These are phyloP conservation scores for Flaveria sonorensis DNA, from an alignment of 129 eudicot genomes.

Conservation along the genomic window DNA sequence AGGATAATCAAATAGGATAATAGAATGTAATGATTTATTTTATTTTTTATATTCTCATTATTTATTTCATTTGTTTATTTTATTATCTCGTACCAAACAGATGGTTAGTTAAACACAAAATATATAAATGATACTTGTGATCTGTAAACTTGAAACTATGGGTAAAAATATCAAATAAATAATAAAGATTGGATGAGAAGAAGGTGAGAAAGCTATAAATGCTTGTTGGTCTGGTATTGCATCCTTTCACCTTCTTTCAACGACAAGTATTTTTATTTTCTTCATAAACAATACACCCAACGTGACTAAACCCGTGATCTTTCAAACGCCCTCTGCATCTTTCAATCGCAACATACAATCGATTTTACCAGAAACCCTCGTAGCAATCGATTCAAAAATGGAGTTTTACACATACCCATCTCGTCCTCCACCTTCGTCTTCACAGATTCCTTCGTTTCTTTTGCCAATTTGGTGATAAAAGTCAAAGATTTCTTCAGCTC, in stretches of 20 bases:
- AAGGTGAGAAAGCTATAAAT: conserved; percentile 48
- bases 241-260: conserved; percentile 39
- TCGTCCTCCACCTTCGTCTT: conserved; percentile 52
- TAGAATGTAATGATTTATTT: no score
- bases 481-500: conserved; percentile 54
- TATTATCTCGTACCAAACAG: no score
- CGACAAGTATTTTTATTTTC: conserved; percentile 27
- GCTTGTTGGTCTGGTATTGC: conserved; percentile 38
- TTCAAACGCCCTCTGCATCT: conserved; percentile 20
- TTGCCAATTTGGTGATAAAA: conserved; percentile 45
- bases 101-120: no score
- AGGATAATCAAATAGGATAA: no score
- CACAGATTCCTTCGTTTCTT: conserved; percentile 45
- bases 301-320: conserved; percentile 33
- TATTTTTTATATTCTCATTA: no score
- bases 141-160: no score
- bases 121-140: no score
- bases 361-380: background rate
- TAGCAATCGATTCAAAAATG: conserved; percentile 40
- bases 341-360: background rate
- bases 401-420: conserved; percentile 78
- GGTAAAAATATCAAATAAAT: background rate
- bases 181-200: background rate
- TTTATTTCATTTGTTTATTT: no score
- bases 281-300: background rate